Conservation (phyloP, 371 early-diverging fungal genomes). For the Mucor lusitanicus region DNA sequence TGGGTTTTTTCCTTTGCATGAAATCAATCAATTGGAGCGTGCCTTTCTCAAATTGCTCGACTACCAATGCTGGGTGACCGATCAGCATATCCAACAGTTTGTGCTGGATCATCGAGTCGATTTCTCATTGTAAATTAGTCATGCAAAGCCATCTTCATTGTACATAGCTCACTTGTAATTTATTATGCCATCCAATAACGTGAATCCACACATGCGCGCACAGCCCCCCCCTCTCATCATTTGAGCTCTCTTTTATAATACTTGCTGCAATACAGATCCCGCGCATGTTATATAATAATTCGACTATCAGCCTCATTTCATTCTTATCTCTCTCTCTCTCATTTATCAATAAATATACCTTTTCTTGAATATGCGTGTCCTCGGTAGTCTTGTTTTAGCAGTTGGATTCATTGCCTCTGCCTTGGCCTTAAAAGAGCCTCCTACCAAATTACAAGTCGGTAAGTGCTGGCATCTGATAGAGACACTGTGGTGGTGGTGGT, state of each 20-base stretch:
- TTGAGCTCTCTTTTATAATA: too few species aligned
- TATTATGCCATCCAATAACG: background rate
- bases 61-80: conserved; percentile 46
- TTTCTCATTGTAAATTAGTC: conserved; percentile 17
- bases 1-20: conserved; percentile 34
- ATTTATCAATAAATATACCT: background rate
- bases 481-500: background rate
- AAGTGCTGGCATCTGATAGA: background rate
- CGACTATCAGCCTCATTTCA: background rate
- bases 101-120: conserved; percentile 33
- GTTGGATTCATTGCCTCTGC: conserved; percentile 19
- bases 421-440: conserved; percentile 50
- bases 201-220: background rate
- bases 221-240: too few species aligned
- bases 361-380: conserved; percentile 13
- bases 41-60: conserved; percentile 42
- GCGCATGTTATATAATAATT: background rate
- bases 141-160: background rate
- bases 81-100: conserved; percentile 33
- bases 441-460: conserved; percentile 64
- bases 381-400: conserved; percentile 4
- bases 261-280: background rate
- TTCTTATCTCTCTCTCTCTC: background rate
- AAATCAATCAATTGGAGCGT: conserved; percentile 41
- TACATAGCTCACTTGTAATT: background rate